Base-by-base conservation (phyloP, 768 basidiomycete genomes). In the Macrolepiota fuliginosa region DNA sequence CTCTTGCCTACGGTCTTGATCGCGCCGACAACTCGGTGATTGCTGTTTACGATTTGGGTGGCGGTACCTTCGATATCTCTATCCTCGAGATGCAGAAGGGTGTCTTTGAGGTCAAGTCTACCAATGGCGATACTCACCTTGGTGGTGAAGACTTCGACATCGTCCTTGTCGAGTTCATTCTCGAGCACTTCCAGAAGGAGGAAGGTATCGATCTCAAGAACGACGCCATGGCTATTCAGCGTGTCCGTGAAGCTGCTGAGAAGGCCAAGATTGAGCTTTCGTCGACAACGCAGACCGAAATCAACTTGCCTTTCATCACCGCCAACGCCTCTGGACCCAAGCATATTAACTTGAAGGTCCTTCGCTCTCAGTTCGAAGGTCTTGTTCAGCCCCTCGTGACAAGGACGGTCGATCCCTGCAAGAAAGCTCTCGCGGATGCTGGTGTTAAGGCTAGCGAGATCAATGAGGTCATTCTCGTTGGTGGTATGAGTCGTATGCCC, bases 21-120 rank as follows among this genome's bases (percentile, higher is more conserved):
- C 88, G 90, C 52, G 81, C 88, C 52, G 88, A 91, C 50, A 92
- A 91, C 11, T 81, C 85, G 19, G 82, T 97, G 72, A 95, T 99
- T 67, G 97, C 97, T 46, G 97, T 99, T 62, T 99, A 98, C 73
- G 97, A 99, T 82, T 84, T 98, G 35, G 96, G 96, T 67, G 96
- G 96, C 69, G 96, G 96, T 60, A 98, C 96, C 24, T 98, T 98
- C 75, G 96, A 98, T 94, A 94, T 99, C 71, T 99, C 97, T 29
- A 96, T 99, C 67, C 82, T 99, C 59, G 96, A 98, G 79, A 98
- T 98, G 94, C 94, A 98, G 76, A 96, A 97, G 77, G 97, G 96
- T 69, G 96, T 99, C 10, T 99, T 98, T 75, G 97, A 98, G 76
- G 97, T 99, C 73, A 99, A 98, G 81, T 98, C 97, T 0, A 99